phyloP scores from a whole-genome alignment of 495 filamentous ascomycete genomes.

The Friedmanniomyces simplex region DNA sequence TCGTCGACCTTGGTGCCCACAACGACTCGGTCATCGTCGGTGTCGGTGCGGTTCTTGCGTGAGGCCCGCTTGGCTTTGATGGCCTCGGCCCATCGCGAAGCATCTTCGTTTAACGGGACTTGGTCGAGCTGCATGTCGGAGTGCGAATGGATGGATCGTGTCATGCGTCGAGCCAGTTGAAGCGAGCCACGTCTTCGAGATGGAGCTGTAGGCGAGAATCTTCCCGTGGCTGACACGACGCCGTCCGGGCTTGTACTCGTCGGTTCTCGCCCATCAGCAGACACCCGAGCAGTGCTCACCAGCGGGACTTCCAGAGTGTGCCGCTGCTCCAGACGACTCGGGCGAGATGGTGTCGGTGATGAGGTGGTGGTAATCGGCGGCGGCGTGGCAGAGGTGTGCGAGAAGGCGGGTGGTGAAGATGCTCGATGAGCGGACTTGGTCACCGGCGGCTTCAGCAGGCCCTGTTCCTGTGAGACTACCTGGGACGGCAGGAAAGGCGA shows the following conservation, averaged over 20 bases:
- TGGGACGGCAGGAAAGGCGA: background rate
- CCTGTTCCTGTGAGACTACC: background rate
- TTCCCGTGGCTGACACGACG: conserved; percentile 56
- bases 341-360: conserved; percentile 18
- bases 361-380: conserved; percentile 35
- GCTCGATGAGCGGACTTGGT: conserved; percentile 43
- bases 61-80: conserved; percentile 74
- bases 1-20: conserved; percentile 99
- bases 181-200: conserved; percentile 66
- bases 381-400: conserved; percentile 34
- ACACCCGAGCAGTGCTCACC: conserved; percentile 42
- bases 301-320: conserved; percentile 85
- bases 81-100: conserved; percentile 81
- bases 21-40: conserved; percentile 81
- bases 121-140: conserved; percentile 79
- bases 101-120: conserved; percentile 76
- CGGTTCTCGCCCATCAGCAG: conserved; percentile 35
- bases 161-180: conserved; percentile 66
- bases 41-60: conserved; percentile 60
- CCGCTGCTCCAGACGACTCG: conserved; percentile 57
- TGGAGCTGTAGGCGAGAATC: conserved; percentile 68
- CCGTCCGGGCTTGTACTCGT: conserved; percentile 42
- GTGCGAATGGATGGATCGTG: conserved; percentile 57
- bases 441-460: conserved; percentile 6
- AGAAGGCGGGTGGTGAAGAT: conserved; percentile 62